These are phyloP conservation scores for Diplodia corticola DNA, from an alignment of 2,329 filamentous ascomycete genomes.

Conservation along the genomic window DNA sequence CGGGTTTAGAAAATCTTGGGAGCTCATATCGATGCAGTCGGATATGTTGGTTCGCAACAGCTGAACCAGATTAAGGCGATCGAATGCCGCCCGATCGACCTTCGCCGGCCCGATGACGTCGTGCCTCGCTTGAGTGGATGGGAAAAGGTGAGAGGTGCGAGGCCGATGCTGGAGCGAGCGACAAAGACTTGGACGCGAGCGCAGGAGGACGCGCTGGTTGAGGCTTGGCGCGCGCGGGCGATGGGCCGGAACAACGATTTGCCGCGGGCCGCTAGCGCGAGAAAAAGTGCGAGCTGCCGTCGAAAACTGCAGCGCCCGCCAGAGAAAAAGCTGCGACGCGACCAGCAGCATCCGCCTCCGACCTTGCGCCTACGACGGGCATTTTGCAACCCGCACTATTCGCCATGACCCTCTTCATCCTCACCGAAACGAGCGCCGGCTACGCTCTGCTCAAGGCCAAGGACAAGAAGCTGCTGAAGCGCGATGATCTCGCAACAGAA, in stretches of 20 bases:
- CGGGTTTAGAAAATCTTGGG: constrained; percentile 5
- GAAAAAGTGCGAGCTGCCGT: constrained; percentile 22
- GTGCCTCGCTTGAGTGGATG: not conserved
- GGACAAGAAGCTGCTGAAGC: constrained; percentile 96
- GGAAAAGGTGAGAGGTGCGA: not conserved
- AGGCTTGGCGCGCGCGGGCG: constrained; percentile 5
- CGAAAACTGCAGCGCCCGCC: constrained; percentile 19
- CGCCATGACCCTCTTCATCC: constrained; percentile 86
- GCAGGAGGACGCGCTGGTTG: constrained; percentile 13
- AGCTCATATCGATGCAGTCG: not conserved
- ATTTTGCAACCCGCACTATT: constrained; percentile 26
- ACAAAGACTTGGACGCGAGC: not conserved
- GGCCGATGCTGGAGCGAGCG: not conserved
- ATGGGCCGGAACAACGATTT: constrained; percentile 2
- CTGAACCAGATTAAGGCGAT: not conserved
- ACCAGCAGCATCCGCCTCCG: constrained; percentile 6
- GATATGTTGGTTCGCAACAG: not conserved
- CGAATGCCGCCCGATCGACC: not conserved
- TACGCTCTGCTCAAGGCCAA: constrained; percentile 98
- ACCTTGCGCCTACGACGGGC: constrained; percentile 22
- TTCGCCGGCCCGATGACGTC: not conserved
- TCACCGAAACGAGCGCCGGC: constrained; percentile 91
- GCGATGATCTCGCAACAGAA: constrained; percentile 74
- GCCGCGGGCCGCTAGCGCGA: constrained; percentile 6
- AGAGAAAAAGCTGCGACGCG: constrained; percentile 23